A percentile compares a stretch with the other conserved stretches of the same genome.
phyloP scores from a whole-genome alignment of 2,329 filamentous ascomycete genomes.

The Aspergillus fischeri region DNA sequence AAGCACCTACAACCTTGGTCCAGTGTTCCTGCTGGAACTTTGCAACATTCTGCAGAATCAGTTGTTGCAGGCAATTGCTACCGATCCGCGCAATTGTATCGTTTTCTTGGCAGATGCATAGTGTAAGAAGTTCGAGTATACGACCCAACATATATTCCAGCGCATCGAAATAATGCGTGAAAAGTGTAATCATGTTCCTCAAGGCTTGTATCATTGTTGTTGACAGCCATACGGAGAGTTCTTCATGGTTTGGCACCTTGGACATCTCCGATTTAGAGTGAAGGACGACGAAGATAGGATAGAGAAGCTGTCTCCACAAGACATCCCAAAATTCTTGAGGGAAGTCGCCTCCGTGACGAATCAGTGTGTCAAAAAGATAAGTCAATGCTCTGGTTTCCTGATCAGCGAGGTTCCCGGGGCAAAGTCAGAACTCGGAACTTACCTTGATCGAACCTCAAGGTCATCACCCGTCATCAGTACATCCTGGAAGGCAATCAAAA shows the following conservation, averaged over 20 bases:
- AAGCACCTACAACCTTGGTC: slow-evolving; percentile 90
- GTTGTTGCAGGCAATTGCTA: slow-evolving; percentile 93
- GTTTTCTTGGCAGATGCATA: slow-evolving; percentile 98
- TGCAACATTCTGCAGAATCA: slow-evolving; percentile 92
- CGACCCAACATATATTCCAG: slow-evolving; percentile 97
- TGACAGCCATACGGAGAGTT: slow-evolving; percentile 95
- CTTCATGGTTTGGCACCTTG: slow-evolving; percentile 91
- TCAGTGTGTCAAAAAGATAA: slow-evolving; percentile 92
- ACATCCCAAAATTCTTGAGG: slow-evolving; percentile 97
- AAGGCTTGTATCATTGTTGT: slow-evolving; percentile 99
- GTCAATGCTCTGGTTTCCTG: slow-evolving; percentile 62
- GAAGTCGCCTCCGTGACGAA: slow-evolving; percentile 86
- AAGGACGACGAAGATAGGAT: slow-evolving; percentile 97
- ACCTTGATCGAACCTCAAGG: slow-evolving; percentile 79
- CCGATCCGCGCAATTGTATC: slow-evolving; percentile 97
- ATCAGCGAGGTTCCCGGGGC: slow-evolving; percentile 5
- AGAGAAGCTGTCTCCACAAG: slow-evolving; percentile 91
- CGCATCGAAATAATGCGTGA: slow-evolving; percentile 96
- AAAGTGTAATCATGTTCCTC: slow-evolving; percentile 96
- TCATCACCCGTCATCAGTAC: slow-evolving; percentile 99
- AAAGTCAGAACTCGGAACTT: slow-evolving; percentile 10
- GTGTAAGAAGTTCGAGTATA: slow-evolving; percentile 88
- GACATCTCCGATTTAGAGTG: slow-evolving; percentile 95
- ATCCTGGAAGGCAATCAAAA: slow-evolving; percentile 97
- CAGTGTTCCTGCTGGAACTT: slow-evolving; percentile 88